A percentile compares a stretch with the other conserved stretches of the same genome.
phyloP scores from a whole-genome alignment of 148 eudicot genomes.

The Rhododendron kiyosumense region DNA sequence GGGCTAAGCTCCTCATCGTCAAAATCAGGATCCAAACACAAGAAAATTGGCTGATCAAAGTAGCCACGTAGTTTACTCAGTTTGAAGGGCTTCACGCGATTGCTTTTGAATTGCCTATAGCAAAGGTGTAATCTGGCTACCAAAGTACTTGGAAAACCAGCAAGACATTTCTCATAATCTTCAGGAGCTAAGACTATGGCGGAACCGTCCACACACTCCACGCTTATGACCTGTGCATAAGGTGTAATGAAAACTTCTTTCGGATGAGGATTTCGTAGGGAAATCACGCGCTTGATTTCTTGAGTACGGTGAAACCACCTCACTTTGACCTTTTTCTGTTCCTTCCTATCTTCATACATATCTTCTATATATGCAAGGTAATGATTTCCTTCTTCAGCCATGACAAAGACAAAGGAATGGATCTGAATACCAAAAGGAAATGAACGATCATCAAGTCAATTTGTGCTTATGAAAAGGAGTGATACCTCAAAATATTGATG shows the following conservation, averaged over 20 bases:
- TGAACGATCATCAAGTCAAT: background rate
- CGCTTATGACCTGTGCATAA: constrained; percentile 85
- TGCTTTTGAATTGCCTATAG: constrained; percentile 70
- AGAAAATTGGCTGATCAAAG: constrained; percentile 67
- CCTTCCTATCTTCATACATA: constrained; percentile 93
- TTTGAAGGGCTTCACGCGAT: constrained; percentile 79
- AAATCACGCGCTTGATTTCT: constrained; percentile 72
- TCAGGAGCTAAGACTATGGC: constrained; percentile 80
- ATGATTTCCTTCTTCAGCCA: constrained; percentile 87
- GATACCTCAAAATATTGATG: background rate
- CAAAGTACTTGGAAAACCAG: constrained; percentile 44
- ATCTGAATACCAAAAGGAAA: constrained; percentile 29
- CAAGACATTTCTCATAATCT: constrained; percentile 73
- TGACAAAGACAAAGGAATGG: constrained; percentile 89
- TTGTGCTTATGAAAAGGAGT: background rate
- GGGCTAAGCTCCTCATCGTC: constrained; percentile 44
- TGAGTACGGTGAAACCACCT: constrained; percentile 92
- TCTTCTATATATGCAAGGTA: constrained; percentile 93
- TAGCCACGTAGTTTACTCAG: constrained; percentile 81
- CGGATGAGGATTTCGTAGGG: constrained; percentile 67
- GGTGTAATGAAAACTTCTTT: constrained; percentile 95
- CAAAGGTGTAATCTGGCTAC: constrained; percentile 74
- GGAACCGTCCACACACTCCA: constrained; percentile 94
- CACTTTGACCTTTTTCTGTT: constrained; percentile 93
- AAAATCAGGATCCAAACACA: constrained; percentile 63